Evolutionary conservation across 2,329 filamentous ascomycete genomes (phyloP), one percentile per base, ranked within the genome.

Genomic region (Grosmannia serpens): DNA sequence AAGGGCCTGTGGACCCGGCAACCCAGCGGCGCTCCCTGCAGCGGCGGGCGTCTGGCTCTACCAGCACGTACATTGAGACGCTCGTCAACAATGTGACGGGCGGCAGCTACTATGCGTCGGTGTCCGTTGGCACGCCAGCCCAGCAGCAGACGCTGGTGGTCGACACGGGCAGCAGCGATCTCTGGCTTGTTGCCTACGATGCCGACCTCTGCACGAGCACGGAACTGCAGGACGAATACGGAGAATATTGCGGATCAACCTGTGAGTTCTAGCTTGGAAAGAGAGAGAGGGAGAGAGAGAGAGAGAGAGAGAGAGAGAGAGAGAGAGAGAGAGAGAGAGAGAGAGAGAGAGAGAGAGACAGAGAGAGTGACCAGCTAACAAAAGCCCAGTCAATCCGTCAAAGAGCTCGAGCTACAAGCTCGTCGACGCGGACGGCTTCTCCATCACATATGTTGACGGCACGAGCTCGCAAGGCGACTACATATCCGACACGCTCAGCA

Each of bases 81-180:
- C 67, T 81, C 41, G 69, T 76, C 66, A 84, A 84, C 69, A 81
- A 81, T 62, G 65, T 81, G 61, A 76, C 74, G 0, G 77, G 75
- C 52, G 80, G 78, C 38, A 76, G 78, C 17, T 84, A 84, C 70
- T 82, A 77, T 65, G 76, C 78, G 47, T 74, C 81, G 55, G 75
- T 86, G 49, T 70, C 71, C n/a, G 69, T 86, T 49, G 83, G 83
- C 55, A 83, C 81, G 0, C 83, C 83, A 0, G 71, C 73, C 0
- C 83, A 86, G 68, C 67, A 69, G 3, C 68, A 84, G 55, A 73
- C 69, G 57, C 73, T 86, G 64, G 73, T 81, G 57, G 74, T 85
- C 62, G 83, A 86, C 68, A 86, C 83, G 2, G 83, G 83, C 31
- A 84, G 80, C 67, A 83, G 79, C 62, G 83, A 86, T 66, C 77